Evolutionary conservation across 192 early-diverging fungal genomes (phyloP).

Genomic region (Coemansia aciculifera): DNA sequence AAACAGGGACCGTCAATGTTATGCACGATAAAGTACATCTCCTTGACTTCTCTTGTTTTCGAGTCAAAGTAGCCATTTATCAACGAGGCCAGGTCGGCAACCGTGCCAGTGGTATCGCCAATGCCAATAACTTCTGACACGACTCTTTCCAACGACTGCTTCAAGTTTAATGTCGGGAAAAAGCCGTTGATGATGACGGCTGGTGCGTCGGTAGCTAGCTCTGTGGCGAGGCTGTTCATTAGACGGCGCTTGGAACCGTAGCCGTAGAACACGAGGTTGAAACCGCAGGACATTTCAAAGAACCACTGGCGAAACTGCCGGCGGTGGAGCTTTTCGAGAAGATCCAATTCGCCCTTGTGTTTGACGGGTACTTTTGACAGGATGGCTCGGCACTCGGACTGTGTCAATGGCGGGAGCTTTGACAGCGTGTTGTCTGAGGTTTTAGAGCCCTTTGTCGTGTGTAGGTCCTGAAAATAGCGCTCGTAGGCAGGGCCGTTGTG

Average conservation of each 20-base stretch:
- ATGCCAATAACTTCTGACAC: conserved; percentile 36
- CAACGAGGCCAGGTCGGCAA: conserved; percentile 67
- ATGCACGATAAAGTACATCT: conserved; percentile 79
- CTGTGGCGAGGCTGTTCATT: conserved; percentile 71
- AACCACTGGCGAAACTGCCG: conserved; percentile 82
- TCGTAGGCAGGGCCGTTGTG: conserved; percentile 58
- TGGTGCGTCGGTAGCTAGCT: conserved; percentile 59
- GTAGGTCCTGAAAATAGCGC: conserved; percentile 78
- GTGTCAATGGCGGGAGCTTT: conserved; percentile 74
- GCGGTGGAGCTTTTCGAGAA: conserved; percentile 58
- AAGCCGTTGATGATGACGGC: conserved; percentile 84
- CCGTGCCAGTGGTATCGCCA: conserved; percentile 39
- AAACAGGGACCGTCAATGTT: conserved; percentile 84
- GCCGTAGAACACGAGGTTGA: conserved; percentile 89
- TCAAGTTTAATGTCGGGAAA: conserved; percentile 73
- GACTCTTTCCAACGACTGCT: conserved; percentile 70
- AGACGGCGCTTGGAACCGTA: conserved; percentile 89
- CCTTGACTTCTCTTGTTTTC: conserved; percentile 46
- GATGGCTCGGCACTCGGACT: conserved; percentile 62
- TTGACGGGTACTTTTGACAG: conserved; percentile 59
- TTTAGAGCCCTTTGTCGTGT: conserved; percentile 47
- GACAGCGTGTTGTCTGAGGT: conserved; percentile 90
- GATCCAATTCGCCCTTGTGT: conserved; percentile 62
- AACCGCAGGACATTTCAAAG: conserved; percentile 80
- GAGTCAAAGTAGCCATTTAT: conserved; percentile 67